Evolutionary conservation across 2,329 filamentous ascomycete genomes (phyloP).

Genomic region (Ophidiomyces ophidiicola): DNA sequence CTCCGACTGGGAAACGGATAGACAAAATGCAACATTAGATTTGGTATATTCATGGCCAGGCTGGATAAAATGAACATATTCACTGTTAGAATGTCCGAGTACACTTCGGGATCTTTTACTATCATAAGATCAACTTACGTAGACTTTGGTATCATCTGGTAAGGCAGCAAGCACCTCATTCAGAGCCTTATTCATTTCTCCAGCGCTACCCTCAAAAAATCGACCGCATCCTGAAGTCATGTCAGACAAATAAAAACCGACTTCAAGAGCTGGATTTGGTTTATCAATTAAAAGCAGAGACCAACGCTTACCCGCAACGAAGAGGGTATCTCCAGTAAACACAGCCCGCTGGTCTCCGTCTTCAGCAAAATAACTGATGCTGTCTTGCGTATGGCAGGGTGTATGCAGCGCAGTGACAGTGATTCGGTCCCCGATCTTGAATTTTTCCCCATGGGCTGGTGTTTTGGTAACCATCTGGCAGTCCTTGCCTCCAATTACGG

Average conservation of each 20-base stretch:
- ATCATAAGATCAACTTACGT: conserved; percentile 43
- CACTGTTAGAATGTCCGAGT: not conserved
- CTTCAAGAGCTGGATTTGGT: not conserved
- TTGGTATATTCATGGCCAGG: conserved; percentile 99
- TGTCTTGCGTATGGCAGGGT: conserved; percentile 95
- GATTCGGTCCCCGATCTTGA: conserved; percentile 70
- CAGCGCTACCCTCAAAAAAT: conserved; percentile 85
- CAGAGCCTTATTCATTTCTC: conserved; percentile 85
- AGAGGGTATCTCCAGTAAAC: conserved; percentile 93
- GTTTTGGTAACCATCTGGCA: conserved; percentile 69
- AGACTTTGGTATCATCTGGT: conserved; percentile 85
- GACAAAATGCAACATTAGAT: conserved; percentile 77
- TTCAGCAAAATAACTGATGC: conserved; percentile 87
- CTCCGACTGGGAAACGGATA: conserved; percentile 61
- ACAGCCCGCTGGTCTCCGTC: conserved; percentile 63
- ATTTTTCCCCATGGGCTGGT: conserved; percentile 61
- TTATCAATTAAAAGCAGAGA: not conserved
- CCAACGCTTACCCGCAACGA: conserved; percentile 60
- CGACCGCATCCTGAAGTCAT: conserved; percentile 61
- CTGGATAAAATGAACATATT: conserved; percentile 32
- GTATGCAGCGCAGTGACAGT: conserved; percentile 81
- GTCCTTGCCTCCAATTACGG: conserved; percentile 74
- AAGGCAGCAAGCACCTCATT: conserved; percentile 71
- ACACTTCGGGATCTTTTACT: not conserved
- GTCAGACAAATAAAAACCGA: conserved; percentile 8